Conservation (phyloP, 257 asterid species). For the Ballota nigra region DNA sequence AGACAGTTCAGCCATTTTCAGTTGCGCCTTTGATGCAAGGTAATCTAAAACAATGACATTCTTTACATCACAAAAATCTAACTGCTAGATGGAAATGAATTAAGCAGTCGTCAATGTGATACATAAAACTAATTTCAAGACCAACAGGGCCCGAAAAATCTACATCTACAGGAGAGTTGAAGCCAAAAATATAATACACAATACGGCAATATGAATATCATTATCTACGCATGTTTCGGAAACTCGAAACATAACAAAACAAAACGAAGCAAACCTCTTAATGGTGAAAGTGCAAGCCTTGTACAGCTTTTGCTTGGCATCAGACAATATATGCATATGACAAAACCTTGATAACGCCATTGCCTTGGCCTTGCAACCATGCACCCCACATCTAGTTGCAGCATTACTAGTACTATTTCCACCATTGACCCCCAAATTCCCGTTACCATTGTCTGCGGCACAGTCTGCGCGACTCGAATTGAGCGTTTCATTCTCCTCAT, state of each 20-base stretch:
- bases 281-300: constrained; percentile 68
- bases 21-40: not conserved
- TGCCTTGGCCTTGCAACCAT: constrained; percentile 52
- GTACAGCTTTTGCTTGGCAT: constrained; percentile 78
- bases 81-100: not conserved
- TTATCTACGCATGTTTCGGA: not conserved
- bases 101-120: not conserved
- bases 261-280: constrained; percentile 50
- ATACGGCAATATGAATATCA: not conserved
- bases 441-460: constrained; percentile 31
- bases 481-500: constrained; percentile 38
- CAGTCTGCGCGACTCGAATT: constrained; percentile 29
- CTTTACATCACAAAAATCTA: not conserved
- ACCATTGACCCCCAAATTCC: constrained; percentile 28
- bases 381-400: constrained; percentile 33
- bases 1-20: not conserved
- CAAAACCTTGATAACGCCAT: constrained; percentile 51
- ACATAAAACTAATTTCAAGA: not conserved
- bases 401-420: constrained; percentile 7
- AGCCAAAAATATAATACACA: not conserved
- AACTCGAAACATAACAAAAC: not conserved
- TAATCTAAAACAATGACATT: too few species aligned
- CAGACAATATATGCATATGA: constrained; percentile 68
- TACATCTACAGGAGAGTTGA: not conserved
- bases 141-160: not conserved